Percentiles rank a stretch among this genome's conserved stretches.
Evolutionary conservation across 371 early-diverging fungal genomes (phyloP).

Genomic region (Mortierella sp.): DNA sequence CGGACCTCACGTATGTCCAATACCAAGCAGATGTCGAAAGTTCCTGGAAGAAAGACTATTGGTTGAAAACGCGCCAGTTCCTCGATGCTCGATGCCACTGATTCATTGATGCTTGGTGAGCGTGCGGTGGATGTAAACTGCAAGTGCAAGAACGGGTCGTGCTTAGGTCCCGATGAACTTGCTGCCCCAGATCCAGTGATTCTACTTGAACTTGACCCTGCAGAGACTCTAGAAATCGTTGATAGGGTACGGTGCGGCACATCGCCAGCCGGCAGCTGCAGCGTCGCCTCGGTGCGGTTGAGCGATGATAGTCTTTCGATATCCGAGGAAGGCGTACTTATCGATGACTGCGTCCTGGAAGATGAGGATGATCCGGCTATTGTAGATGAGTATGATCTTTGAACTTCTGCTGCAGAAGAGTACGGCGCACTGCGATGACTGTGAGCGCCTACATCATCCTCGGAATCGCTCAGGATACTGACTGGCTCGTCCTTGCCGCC

Average conservation of each 20-base stretch:
- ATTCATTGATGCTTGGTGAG: not conserved
- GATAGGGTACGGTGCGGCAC: not conserved
- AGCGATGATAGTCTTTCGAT: no score
- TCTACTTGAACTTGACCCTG: not conserved
- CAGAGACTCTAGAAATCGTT: not conserved
- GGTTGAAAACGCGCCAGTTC: conserved; percentile 24
- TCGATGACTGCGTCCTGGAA: not conserved
- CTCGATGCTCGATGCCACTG: conserved; percentile 1
- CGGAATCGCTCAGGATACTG: conserved; percentile 21
- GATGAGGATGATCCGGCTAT: not conserved
- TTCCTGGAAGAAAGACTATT: conserved; percentile 57
- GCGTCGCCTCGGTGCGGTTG: no score
- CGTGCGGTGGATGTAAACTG: not conserved
- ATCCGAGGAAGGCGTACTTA: no score
- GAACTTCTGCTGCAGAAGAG: not conserved
- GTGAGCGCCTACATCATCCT: conserved; percentile 7
- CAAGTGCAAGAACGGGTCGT: conserved; percentile 12
- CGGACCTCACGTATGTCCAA: conserved; percentile 90
- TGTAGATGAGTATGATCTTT: not conserved
- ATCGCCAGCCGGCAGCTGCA: no score
- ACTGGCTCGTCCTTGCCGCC: conserved; percentile 11
- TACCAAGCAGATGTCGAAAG: conserved; percentile 80
- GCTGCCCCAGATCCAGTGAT: not conserved
- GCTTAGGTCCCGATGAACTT: not conserved
- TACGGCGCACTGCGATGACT: not conserved